These are phyloP conservation scores for Debaryomyces psychrophilus DNA, from an alignment of 1,139 yeast genomes.

Conservation along the genomic window DNA sequence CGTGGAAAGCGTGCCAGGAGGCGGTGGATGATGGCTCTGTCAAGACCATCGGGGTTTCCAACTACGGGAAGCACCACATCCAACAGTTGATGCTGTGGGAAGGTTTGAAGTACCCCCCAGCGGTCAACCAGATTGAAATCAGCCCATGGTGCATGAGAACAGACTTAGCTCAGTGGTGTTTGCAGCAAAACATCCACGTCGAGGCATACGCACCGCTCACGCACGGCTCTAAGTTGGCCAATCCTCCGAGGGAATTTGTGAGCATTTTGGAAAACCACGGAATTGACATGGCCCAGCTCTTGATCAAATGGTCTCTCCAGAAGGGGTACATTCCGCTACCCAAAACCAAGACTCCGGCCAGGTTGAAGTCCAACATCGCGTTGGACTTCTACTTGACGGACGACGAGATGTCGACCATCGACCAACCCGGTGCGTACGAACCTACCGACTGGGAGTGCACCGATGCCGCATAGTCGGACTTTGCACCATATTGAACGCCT, in stretches of 20 bases:
- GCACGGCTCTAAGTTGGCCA: slow-evolving; percentile 34
- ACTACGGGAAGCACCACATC: slow-evolving; percentile 64
- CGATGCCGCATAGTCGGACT: slow-evolving; percentile 44
- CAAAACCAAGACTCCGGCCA: slow-evolving; percentile 31
- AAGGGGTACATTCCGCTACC: slow-evolving; percentile 50
- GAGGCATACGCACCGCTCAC: slow-evolving; percentile 48
- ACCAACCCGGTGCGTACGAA: slow-evolving; percentile 53
- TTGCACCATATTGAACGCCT: no score
- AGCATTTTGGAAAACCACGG: slow-evolving; percentile 28
- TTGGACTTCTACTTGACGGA: slow-evolving; percentile 53
- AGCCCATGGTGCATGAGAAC: slow-evolving; percentile 78
- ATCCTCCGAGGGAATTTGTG: slow-evolving; percentile 26
- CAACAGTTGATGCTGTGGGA: slow-evolving; percentile 59
- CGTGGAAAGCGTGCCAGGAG: slow-evolving; percentile 66
- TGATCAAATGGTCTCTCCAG: slow-evolving; percentile 41
- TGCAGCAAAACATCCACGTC: slow-evolving; percentile 31
- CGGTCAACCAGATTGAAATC: slow-evolving; percentile 66
- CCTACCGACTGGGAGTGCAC: slow-evolving; percentile 77
- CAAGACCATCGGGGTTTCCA: slow-evolving; percentile 68
- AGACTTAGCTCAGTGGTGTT: slow-evolving; percentile 60
- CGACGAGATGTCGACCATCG: slow-evolving; percentile 42
- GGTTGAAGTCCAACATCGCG: slow-evolving; percentile 40
- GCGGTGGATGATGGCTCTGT: slow-evolving; percentile 60
- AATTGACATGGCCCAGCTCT: slow-evolving; percentile 34
- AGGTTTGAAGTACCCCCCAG: slow-evolving; percentile 56